Conservation (phyloP, 176 grass and related monocot genomes). For the Hyparrhenia diplandra region DNA sequence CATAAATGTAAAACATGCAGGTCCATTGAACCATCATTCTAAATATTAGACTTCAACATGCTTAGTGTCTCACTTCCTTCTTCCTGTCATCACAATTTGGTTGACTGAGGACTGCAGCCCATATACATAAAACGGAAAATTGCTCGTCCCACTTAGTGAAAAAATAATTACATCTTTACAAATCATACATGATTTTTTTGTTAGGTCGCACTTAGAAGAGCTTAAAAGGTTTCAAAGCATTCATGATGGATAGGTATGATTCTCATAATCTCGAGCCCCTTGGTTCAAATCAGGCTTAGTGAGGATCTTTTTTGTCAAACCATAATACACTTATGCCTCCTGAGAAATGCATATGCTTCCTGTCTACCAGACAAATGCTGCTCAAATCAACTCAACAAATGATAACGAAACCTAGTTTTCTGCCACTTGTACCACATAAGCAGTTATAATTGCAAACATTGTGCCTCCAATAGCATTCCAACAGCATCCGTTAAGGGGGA, state of each 20-base stretch:
- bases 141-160: background rate
- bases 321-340: background rate
- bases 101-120: background rate
- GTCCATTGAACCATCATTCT: background rate
- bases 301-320: background rate
- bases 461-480: background rate
- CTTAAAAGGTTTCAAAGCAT: background rate
- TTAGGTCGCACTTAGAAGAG: background rate
- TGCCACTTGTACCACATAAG: background rate
- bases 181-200: background rate
- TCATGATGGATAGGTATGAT: background rate
- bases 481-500: too few relatives aligned
- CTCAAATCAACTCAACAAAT: background rate
- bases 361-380: background rate
- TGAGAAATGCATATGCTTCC: too few relatives aligned
- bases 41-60: background rate
- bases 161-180: background rate
- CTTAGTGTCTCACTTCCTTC: background rate
- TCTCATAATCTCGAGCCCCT: background rate
- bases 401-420: background rate
- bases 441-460: background rate
- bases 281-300: background rate
- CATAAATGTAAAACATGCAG: background rate
- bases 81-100: background rate
- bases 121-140: conserved; percentile 20